phyloP scores from a whole-genome alignment of 306 rosid species.

The Acacia acuminata region DNA sequence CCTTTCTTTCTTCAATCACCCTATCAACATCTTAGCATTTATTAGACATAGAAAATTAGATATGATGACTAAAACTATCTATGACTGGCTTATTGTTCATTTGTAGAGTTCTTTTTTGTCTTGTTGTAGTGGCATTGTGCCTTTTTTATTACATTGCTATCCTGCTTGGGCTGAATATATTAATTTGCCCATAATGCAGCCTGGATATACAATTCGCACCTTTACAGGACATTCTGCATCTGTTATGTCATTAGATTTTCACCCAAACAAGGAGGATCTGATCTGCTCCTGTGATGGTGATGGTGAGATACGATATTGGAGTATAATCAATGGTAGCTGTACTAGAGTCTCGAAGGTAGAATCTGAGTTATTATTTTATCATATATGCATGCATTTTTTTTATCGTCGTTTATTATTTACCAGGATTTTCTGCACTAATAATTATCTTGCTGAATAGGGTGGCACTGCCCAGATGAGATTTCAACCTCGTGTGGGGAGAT shows the following conservation, averaged over 20 bases:
- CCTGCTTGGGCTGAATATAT: constrained; percentile 24
- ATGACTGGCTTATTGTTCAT: constrained; percentile 6
- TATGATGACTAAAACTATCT: neutral
- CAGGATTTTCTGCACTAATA: constrained; percentile 25
- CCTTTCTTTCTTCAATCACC: no score
- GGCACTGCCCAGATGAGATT: constrained; percentile 91
- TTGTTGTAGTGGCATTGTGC: constrained; percentile 13
- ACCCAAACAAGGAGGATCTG: constrained; percentile 90
- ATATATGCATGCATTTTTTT: neutral
- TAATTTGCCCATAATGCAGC: constrained; percentile 53
- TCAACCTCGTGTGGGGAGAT: constrained; percentile 90
- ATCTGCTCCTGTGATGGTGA: constrained; percentile 92
- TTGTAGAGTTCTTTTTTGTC: constrained; percentile 21
- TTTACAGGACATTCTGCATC: constrained; percentile 78
- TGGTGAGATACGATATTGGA: constrained; percentile 96
- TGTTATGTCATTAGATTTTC: constrained; percentile 95
- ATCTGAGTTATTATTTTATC: constrained; percentile 4
- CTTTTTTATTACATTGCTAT: neutral
- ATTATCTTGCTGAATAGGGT: constrained; percentile 53
- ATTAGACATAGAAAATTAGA: neutral
- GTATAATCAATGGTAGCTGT: constrained; percentile 84
- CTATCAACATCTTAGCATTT: neutral
- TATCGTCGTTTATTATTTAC: constrained; percentile 8
- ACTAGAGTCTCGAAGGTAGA: constrained; percentile 70
- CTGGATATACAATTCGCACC: constrained; percentile 79